Conservation (phyloP, 176 grass and related monocot species). For the Musa beccarii region DNA sequence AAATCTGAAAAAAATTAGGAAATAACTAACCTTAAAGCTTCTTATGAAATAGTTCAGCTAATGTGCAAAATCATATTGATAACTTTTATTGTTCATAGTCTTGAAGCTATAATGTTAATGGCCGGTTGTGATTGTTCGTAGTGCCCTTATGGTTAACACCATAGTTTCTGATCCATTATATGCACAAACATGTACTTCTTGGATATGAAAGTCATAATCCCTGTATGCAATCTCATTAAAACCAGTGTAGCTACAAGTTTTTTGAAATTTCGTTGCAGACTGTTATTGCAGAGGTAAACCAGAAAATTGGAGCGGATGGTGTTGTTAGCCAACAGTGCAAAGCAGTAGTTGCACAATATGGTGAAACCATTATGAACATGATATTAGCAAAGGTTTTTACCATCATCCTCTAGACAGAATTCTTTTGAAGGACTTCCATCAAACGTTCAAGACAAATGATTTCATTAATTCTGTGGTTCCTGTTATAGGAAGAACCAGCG, state of each 20-base stretch:
- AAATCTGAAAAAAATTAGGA: too few relatives aligned
- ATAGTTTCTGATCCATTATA: background rate
- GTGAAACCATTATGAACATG: slow-evolving; percentile 40
- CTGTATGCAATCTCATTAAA: background rate
- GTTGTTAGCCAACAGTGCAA: slow-evolving; percentile 47
- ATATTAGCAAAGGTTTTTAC: slow-evolving; percentile 26
- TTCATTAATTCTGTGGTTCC: background rate
- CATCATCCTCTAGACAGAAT: background rate
- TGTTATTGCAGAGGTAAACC: slow-evolving; percentile 42
- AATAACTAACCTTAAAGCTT: too few relatives aligned
- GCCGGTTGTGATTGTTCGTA: too few relatives aligned
- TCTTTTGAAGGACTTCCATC: background rate
- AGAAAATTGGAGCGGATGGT: slow-evolving; percentile 43
- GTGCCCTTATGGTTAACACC: too few relatives aligned
- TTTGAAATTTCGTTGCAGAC: slow-evolving; percentile 22
- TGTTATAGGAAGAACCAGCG: slow-evolving; percentile 27
- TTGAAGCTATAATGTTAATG: too few relatives aligned
- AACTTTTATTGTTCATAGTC: too few relatives aligned
- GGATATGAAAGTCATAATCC: background rate
- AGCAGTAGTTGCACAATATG: slow-evolving; percentile 34
- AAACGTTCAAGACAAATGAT: background rate
- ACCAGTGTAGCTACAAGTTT: background rate
- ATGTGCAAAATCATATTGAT: too few relatives aligned
- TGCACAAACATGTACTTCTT: background rate
- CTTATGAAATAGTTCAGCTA: too few relatives aligned